Base-by-base conservation (phyloP, 1,139 yeast species). In the Taphrina communis region DNA sequence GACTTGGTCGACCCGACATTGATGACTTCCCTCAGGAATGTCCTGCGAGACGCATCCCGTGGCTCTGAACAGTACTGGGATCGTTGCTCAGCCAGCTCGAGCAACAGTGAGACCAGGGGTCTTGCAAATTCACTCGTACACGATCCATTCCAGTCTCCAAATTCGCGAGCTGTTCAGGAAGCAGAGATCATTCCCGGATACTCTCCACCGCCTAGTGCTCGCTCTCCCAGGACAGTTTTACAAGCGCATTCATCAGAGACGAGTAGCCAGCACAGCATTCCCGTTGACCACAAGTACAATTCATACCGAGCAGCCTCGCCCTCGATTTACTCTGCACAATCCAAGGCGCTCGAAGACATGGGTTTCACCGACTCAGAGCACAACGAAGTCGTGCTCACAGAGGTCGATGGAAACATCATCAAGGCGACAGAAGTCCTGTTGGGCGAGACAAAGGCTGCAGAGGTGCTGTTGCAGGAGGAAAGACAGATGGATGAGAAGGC, bases 21-120 rank as follows among this genome's bases (percentile, higher is more conserved):
- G 36, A 50, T 50, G 53, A 21, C 36, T 6, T 50, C 53, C 1
- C 36, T 50, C n/a, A 50, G 53, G 7, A 38, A 50, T 11, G 53
- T 50, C n/a, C 36, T 50, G 36, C 53, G 4, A 25, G 53, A 50
- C 3, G 53, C 53, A 1, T 50, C 53, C n/a, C 35, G n/a, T 9
- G 53, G 53, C 12, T 50, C 53, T 21, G 53, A 50, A 50, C 8
- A 9, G n/a, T 50, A 50, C 53, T 50, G 53, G 53, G 53, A 50
- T 11, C 53, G 53, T n/a, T 50, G 53, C 21, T 50, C 53, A 1
- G 53, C 35, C 21, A 21, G n/a, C 36, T n/a, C 7, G 12, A 12
- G 19, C 8, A 12, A 44, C 19, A n/a, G 19, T n/a, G 48, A n/a
- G n/a, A 25, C 31, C 31, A 25, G 31, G 31, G 4, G 31, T 25